These are phyloP conservation scores for Talaromyces rugulosus DNA, from an alignment of 2,329 filamentous ascomycete genomes.

Conservation along the genomic window DNA sequence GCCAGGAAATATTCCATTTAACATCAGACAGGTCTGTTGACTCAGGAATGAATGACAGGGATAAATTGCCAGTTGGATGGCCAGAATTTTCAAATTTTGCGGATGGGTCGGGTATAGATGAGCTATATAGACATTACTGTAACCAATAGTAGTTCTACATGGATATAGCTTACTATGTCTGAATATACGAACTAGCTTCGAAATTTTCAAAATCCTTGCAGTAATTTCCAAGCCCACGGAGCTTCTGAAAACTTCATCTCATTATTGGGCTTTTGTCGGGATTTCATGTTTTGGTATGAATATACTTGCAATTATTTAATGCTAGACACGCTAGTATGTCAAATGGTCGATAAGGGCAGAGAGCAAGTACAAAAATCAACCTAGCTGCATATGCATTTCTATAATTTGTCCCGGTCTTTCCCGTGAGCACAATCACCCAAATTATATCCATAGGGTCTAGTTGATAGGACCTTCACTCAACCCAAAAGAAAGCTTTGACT, in stretches of 20 bases:
- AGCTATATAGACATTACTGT: background rate
- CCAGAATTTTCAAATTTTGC: background rate
- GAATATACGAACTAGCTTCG: background rate
- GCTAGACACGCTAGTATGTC: background rate
- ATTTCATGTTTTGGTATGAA: background rate
- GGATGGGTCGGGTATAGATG: background rate
- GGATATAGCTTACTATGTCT: background rate
- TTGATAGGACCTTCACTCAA: background rate
- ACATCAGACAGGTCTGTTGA: background rate
- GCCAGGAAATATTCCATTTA: background rate
- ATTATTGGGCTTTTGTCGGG: background rate
- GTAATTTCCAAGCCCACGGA: background rate
- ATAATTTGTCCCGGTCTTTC: background rate
- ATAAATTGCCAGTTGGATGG: background rate
- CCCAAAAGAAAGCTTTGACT: background rate
- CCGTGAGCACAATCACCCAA: background rate
- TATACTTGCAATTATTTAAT: background rate
- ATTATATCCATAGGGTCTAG: background rate
- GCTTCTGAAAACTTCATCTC: background rate
- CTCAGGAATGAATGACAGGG: background rate
- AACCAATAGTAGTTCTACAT: background rate
- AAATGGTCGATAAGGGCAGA: background rate
- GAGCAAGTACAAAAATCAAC: background rate
- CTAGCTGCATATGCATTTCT: background rate
- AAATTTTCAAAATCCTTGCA: background rate